Evolutionary conservation across 805 yeast species (phyloP).

Genomic region (Candida glaebosa): DNA sequence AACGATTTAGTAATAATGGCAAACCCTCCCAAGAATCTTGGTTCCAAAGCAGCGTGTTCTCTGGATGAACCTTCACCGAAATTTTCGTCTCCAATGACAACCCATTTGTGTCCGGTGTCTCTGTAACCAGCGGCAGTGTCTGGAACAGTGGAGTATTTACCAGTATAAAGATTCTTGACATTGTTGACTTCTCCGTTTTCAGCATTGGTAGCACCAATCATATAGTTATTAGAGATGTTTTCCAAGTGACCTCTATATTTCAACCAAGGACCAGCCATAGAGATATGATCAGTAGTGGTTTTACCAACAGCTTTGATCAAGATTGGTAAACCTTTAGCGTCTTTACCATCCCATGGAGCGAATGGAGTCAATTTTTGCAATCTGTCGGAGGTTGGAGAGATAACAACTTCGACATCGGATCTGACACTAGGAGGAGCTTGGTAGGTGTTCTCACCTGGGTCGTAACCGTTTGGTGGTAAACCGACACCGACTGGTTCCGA

Average conservation of each 20-base stretch:
- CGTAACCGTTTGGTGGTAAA: conserved; percentile 87
- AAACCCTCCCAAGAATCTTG: conserved; percentile 97
- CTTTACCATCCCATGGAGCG: conserved; percentile 96
- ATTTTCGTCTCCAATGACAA: conserved; percentile 97
- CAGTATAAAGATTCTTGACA: conserved; percentile 86
- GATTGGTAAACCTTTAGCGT: conserved; percentile 83
- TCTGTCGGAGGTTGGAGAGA: conserved; percentile 92
- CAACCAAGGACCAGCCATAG: conserved; percentile 99
- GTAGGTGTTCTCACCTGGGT: conserved; percentile 90
- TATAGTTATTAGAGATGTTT: conserved; percentile 97
- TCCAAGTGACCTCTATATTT: conserved; percentile 99
- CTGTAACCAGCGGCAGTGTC: conserved; percentile 95
- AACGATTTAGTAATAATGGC: conserved; percentile 97
- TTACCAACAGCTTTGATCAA: conserved; percentile 95
- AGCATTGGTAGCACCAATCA: conserved; percentile 98
- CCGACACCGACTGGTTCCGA: conserved; percentile 87
- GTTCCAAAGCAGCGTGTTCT: conserved; percentile 99
- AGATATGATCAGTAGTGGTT: conserved; percentile 98
- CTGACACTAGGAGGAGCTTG: conserved; percentile 96
- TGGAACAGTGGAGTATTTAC: conserved; percentile 93
- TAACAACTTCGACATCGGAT: conserved; percentile 65
- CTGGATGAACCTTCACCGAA: conserved; percentile 99
- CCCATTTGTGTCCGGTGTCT: conserved; percentile 91
- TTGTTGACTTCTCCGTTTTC: conserved; percentile 93
- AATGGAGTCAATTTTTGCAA: conserved; percentile 91